Percentiles rank a stretch among this genome's conserved stretches.
phyloP scores from a whole-genome alignment of 352 stramenopile genomes.

The Globisporangium splendens region DNA sequence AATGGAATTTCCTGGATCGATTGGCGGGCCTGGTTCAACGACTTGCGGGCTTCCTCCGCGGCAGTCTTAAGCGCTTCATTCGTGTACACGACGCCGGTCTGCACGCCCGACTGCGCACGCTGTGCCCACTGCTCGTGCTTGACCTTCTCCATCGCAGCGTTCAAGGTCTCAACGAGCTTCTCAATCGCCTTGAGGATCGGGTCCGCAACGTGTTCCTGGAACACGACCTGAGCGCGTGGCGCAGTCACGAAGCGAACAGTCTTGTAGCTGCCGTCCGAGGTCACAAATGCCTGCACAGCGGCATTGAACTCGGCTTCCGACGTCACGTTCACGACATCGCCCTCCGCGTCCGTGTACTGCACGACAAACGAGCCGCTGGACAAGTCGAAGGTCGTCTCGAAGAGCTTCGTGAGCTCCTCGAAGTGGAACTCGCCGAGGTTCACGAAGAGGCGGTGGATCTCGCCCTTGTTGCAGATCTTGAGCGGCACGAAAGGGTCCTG shows the following conservation, averaged over 20 bases:
- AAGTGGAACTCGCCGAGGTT: slow-evolving; percentile 54
- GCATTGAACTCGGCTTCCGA: slow-evolving; percentile 66
- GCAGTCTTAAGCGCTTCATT: slow-evolving; percentile 59
- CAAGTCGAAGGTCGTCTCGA: slow-evolving; percentile 61
- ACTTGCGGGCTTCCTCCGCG: slow-evolving; percentile 53
- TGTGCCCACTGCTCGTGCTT: slow-evolving; percentile 78
- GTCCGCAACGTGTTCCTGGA: slow-evolving; percentile 80
- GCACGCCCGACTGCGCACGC: slow-evolving; percentile 33
- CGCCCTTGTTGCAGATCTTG: slow-evolving; percentile 81
- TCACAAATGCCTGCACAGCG: slow-evolving; percentile 55
- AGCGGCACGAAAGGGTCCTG: slow-evolving; percentile 49
- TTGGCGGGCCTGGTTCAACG: slow-evolving; percentile 40
- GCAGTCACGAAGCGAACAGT: slow-evolving; percentile 69
- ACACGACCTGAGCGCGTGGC: slow-evolving; percentile 50
- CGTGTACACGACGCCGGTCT: slow-evolving; percentile 53
- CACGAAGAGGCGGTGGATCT: slow-evolving; percentile 78
- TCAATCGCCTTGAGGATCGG: slow-evolving; percentile 80
- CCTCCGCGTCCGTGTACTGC: slow-evolving; percentile 80
- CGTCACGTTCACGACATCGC: slow-evolving; percentile 67
- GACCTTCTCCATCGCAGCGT: slow-evolving; percentile 75
- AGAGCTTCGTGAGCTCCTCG: slow-evolving; percentile 42
- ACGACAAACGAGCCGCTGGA: slow-evolving; percentile 46
- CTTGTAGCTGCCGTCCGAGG: slow-evolving; percentile 27
- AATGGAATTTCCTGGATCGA: slow-evolving; percentile 81
- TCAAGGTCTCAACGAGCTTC: slow-evolving; percentile 78